Conservation (phyloP, 2,329 filamentous ascomycete genomes). For the Colletotrichum orbiculare region DNA sequence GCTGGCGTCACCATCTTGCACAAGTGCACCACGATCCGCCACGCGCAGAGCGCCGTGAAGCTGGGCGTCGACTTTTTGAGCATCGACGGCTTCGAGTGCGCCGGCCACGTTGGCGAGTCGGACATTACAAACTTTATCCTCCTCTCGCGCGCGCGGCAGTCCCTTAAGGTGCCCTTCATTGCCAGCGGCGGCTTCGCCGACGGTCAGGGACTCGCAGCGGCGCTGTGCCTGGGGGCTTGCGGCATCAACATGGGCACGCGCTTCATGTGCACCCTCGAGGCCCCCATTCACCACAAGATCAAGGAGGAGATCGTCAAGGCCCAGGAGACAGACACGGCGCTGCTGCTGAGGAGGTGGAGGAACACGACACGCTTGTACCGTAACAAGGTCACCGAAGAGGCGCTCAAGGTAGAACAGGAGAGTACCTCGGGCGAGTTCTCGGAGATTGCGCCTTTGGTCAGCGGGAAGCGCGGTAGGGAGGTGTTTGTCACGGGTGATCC, state of each 20-base stretch:
- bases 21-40: constrained; percentile 97
- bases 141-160: constrained; percentile 84
- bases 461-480: constrained; percentile 88
- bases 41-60: constrained; percentile 91
- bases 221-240: constrained; percentile 87
- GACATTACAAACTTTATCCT: constrained; percentile 94
- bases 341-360: constrained; percentile 89
- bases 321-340: constrained; percentile 89
- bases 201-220: constrained; percentile 91
- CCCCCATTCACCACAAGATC: constrained; percentile 92
- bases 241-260: constrained; percentile 99
- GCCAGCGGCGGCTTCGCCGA: constrained; percentile 96
- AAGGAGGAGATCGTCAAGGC: constrained; percentile 92
- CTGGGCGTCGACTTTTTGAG: constrained; percentile 96
- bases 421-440: constrained; percentile 88
- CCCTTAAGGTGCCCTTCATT: constrained; percentile 89
- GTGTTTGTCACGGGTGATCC: constrained; percentile 94
- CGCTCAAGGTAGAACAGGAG: constrained; percentile 84
- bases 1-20: constrained; percentile 85
- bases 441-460: constrained; percentile 88
- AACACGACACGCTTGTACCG: constrained; percentile 91
- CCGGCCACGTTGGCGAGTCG: constrained; percentile 86
- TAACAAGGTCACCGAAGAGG: constrained; percentile 87
- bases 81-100: constrained; percentile 98
- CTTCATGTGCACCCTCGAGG: constrained; percentile 96